These are phyloP conservation scores for Skeletonema tropicum DNA, from an alignment of 108 stramenopile species.

Conservation along the genomic window DNA sequence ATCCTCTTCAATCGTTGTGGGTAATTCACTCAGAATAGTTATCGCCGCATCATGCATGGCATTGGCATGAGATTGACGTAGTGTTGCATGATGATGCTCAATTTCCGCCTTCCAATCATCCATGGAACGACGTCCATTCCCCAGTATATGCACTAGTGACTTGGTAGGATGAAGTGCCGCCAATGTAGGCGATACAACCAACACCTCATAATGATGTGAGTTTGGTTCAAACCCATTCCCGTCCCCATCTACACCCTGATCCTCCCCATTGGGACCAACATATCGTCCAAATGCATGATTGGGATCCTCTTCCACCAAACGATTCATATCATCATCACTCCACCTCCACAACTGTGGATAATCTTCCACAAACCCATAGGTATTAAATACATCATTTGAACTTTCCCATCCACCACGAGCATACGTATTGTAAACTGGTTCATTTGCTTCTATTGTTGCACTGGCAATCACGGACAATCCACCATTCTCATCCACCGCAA, in stretches of 20 bases:
- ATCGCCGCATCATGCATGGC: constrained; percentile 27
- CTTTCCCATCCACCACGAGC: constrained; percentile 38
- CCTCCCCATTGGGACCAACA: not conserved
- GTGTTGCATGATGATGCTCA: constrained; percentile 23
- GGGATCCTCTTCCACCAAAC: constrained; percentile 5
- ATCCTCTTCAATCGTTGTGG: constrained; percentile 48
- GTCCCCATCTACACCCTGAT: constrained; percentile 3
- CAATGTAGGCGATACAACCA: constrained; percentile 36
- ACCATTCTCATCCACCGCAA: constrained; percentile 17
- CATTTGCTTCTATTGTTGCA: constrained; percentile 31
- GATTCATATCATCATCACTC: constrained; percentile 26
- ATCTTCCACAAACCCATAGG: constrained; percentile 52
- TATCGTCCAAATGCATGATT: constrained; percentile 28
- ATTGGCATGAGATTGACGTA: constrained; percentile 28
- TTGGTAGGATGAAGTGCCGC: constrained; percentile 38
- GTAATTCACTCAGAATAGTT: constrained; percentile 20
- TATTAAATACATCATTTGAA: constrained; percentile 32
- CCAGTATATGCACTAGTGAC: constrained; percentile 23
- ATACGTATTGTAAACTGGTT: constrained; percentile 44
- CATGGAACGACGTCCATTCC: constrained; percentile 34
- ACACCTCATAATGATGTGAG: constrained; percentile 34
- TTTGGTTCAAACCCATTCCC: constrained; percentile 24
- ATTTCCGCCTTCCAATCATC: constrained; percentile 36
- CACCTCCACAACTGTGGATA: constrained; percentile 54
- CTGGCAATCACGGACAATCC: constrained; percentile 40